A percentile compares a stretch with the other conserved stretches of the same genome.
These are phyloP conservation scores for Tolypocladium tropicale DNA, from an alignment of 2,329 filamentous ascomycete species.

Conservation along the genomic window DNA sequence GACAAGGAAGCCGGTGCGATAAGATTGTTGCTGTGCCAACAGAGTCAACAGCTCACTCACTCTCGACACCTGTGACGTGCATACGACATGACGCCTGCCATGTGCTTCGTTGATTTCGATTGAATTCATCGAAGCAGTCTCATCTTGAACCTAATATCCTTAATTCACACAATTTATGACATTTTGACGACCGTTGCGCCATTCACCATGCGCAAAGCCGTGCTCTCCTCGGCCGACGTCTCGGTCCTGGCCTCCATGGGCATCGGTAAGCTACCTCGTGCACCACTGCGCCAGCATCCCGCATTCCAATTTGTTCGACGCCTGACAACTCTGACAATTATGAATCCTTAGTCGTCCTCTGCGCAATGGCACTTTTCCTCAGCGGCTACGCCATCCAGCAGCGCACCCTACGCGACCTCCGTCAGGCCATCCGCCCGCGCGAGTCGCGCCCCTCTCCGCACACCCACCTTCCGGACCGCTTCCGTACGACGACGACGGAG, in stretches of 20 bases:
- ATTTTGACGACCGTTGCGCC: neutral
- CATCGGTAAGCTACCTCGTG: conserved; percentile 43
- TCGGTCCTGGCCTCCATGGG: conserved; percentile 54
- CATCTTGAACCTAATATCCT: neutral
- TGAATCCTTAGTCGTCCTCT: conserved; percentile 50
- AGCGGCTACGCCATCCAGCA: conserved; percentile 85
- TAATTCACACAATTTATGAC: neutral
- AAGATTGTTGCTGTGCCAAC: conserved; percentile 37
- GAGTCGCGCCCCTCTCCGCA: conserved; percentile 35
- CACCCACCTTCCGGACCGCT: conserved; percentile 40
- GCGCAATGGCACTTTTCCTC: conserved; percentile 74
- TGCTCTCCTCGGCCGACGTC: conserved; percentile 62
- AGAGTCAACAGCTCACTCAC: conserved; percentile 9
- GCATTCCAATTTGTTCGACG: conserved; percentile 10
- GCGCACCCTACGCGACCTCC: conserved; percentile 68
- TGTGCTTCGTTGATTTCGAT: neutral
- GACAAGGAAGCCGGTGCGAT: conserved; percentile 13
- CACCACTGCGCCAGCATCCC: too few relatives aligned
- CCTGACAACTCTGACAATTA: conserved; percentile 4
- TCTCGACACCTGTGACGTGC: conserved; percentile 1
- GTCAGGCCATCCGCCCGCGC: conserved; percentile 53
- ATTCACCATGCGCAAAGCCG: conserved; percentile 28
- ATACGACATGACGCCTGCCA: neutral
- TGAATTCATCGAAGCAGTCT: neutral
- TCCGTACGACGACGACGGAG: conserved; percentile 33